Conservation (phyloP, 495 filamentous ascomycete genomes). For the Neurospora tetraspora region DNA sequence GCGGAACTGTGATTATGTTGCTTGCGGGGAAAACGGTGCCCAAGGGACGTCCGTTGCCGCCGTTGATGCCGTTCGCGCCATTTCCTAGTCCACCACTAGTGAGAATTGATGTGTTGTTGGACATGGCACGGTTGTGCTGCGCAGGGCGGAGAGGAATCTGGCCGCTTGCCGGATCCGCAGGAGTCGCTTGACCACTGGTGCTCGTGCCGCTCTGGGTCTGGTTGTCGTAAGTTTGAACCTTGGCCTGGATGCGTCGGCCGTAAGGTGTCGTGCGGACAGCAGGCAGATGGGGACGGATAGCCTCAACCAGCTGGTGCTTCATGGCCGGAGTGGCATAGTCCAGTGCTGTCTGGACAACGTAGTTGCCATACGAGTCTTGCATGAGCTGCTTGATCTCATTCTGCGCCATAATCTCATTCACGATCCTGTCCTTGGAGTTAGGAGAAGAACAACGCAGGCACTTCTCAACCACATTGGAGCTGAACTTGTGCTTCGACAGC, state of each 20-base stretch:
- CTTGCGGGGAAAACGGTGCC: conserved; percentile 17
- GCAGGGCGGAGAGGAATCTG: conserved; percentile 29
- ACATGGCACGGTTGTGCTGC: conserved; percentile 20
- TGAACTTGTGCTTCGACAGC: conserved; percentile 96
- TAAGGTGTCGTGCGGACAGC: conserved; percentile 80
- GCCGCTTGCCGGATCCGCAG: conserved; percentile 29
- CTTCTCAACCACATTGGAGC: conserved; percentile 97
- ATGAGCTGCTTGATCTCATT: conserved; percentile 76
- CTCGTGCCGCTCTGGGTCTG: conserved; percentile 22
- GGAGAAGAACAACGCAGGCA: conserved; percentile 73
- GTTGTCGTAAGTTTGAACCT: conserved; percentile 50
- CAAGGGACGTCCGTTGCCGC: conserved; percentile 19
- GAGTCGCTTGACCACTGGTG: conserved; percentile 22
- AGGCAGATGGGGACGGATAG: conserved; percentile 73
- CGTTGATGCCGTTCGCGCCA: conserved; percentile 20
- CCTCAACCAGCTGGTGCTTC: conserved; percentile 65
- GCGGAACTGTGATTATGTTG: conserved; percentile 16
- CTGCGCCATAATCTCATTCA: conserved; percentile 67
- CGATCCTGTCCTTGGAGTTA: conserved; percentile 63
- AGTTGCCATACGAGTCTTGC: conserved; percentile 88
- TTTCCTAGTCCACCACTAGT: conserved; percentile 15
- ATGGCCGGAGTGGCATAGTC: conserved; percentile 67
- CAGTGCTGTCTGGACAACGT: conserved; percentile 92
- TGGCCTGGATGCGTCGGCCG: conserved; percentile 82
- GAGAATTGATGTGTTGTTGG: conserved; percentile 20